Conservation (phyloP, 495 filamentous ascomycete species). For the Podospora conica region DNA sequence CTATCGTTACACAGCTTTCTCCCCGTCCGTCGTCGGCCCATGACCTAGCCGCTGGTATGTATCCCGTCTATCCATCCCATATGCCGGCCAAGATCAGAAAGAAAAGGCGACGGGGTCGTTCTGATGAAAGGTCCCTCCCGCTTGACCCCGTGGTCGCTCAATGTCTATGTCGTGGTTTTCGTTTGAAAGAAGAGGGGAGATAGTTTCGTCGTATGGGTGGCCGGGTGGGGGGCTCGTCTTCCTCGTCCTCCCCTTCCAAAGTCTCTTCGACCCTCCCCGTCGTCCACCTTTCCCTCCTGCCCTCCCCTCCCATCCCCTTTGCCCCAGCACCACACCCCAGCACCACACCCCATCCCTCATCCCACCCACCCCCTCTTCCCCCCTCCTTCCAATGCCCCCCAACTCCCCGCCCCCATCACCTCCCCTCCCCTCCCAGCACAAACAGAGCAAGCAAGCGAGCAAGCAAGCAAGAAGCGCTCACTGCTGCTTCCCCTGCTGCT, state of each 20-base stretch:
- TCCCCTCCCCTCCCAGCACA: background rate
- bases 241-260: no score
- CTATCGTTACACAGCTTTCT: background rate
- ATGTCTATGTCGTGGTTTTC: no score
- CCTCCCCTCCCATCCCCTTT: no score
- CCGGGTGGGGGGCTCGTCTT: no score
- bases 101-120: background rate
- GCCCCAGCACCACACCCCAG: no score
- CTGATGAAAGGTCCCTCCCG: no score
- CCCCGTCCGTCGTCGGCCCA: background rate
- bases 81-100: background rate
- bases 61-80: background rate
- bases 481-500: constrained; percentile 43
- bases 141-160: no score
- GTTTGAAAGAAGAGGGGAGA: background rate
- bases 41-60: background rate
- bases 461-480: constrained; percentile 9
- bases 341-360: background rate
- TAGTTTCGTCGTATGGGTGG: background rate
- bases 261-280: no score
- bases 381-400: background rate
- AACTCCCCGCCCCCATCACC: no score
- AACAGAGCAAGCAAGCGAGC: background rate
- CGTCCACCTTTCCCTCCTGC: no score
- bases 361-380: background rate